Conservation (phyloP, 495 filamentous ascomycete genomes). For the Neurospora africana region DNA sequence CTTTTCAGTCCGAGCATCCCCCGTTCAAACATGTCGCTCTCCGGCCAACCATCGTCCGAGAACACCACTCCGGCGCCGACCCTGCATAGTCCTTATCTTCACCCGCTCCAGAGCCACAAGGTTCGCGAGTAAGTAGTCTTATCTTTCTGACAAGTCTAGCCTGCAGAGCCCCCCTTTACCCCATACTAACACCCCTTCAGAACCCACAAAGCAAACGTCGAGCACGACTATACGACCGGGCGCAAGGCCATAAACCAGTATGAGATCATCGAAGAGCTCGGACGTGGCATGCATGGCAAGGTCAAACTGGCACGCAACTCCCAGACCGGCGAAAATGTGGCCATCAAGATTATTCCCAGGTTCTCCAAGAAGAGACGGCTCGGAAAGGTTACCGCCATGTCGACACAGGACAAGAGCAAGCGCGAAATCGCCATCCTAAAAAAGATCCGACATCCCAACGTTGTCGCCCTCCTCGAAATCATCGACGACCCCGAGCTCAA, state of each 20-base stretch:
- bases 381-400: slow-evolving; percentile 52
- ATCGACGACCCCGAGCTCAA: slow-evolving; percentile 92
- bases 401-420: slow-evolving; percentile 86
- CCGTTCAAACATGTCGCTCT: slow-evolving; percentile 28
- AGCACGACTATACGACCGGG: slow-evolving; percentile 75
- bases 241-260: slow-evolving; percentile 96
- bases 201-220: slow-evolving; percentile 81
- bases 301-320: slow-evolving; percentile 85
- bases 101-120: slow-evolving; percentile 53
- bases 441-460: slow-evolving; percentile 90
- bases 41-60: slow-evolving; percentile 30
- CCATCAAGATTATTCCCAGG: slow-evolving; percentile 97
- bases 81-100: slow-evolving; percentile 47
- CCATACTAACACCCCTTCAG: slow-evolving; percentile 21
- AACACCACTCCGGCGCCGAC: slow-evolving; percentile 32
- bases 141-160: not conserved
- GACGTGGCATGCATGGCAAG: slow-evolving; percentile 91
- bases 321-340: slow-evolving; percentile 68
- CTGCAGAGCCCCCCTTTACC: not conserved
- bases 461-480: slow-evolving; percentile 89
- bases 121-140: slow-evolving; percentile 42
- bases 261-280: slow-evolving; percentile 90
- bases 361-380: slow-evolving; percentile 84
- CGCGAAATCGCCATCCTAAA: slow-evolving; percentile 96
- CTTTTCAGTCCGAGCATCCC: slow-evolving; percentile 46